These are phyloP conservation scores for Vaccinium darrowii DNA, from an alignment of 148 eudicot species.

Conservation along the genomic window DNA sequence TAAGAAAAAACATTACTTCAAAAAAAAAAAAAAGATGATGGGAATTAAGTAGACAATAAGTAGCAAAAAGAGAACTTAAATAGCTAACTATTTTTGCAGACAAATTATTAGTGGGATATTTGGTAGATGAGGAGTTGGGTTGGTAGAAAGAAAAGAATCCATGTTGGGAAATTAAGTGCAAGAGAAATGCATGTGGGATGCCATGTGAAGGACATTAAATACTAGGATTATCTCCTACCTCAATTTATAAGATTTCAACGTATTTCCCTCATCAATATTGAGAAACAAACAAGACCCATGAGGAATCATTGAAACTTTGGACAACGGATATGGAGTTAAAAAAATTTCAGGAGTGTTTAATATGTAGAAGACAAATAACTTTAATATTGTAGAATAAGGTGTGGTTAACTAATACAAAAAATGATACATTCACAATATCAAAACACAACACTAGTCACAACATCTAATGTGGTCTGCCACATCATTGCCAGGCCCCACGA, in stretches of 20 bases:
- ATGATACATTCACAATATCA: too few relatives aligned
- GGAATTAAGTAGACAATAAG: too few relatives aligned
- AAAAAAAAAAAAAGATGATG: neutral
- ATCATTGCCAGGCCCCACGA: too few relatives aligned
- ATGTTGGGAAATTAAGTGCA: conserved; percentile 10
- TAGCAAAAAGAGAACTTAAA: too few relatives aligned
- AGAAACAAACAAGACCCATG: conserved; percentile 29
- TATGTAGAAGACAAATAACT: neutral
- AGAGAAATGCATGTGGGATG: conserved; percentile 26
- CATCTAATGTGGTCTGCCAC: too few relatives aligned
- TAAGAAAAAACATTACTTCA: too few relatives aligned
- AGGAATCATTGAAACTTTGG: conserved; percentile 30
- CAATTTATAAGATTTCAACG: conserved; percentile 2
- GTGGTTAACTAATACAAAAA: too few relatives aligned
- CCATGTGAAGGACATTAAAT: conserved; percentile 34
- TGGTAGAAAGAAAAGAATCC: conserved; percentile 3
- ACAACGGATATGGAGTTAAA: conserved; percentile 25
- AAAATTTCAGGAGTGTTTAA: conserved; percentile 15
- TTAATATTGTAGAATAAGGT: too few relatives aligned
- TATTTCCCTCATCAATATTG: conserved; percentile 3
- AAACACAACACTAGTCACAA: too few relatives aligned
- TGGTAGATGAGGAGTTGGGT: neutral
- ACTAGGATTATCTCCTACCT: conserved; percentile 15
- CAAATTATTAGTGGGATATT: neutral
- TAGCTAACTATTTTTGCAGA: neutral